Percentiles rank a stretch among this genome's conserved stretches.
Conservation (phyloP, 352 stramenopile genomes). For the Nothophytophthora sp. region DNA sequence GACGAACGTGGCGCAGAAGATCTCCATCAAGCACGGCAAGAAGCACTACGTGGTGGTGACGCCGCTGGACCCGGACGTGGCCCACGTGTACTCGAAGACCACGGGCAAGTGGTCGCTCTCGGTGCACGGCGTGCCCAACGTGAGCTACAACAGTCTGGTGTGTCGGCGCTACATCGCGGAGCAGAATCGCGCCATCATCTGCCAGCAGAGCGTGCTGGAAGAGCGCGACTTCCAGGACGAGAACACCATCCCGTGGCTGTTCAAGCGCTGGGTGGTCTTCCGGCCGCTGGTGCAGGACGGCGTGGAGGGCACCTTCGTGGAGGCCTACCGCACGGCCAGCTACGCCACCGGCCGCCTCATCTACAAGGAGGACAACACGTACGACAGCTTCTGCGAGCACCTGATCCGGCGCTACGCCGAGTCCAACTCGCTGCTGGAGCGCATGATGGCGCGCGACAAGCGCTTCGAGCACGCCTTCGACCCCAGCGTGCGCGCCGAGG, state of each 20-base stretch:
- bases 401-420: constrained; percentile 86
- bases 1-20: constrained; percentile 77
- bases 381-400: constrained; percentile 90
- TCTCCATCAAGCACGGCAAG: constrained; percentile 78
- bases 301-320: constrained; percentile 75
- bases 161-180: constrained; percentile 58
- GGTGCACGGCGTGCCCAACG: constrained; percentile 81
- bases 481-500: constrained; percentile 29
- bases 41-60: constrained; percentile 85
- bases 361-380: constrained; percentile 90
- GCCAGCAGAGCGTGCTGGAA: constrained; percentile 83
- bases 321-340: constrained; percentile 83
- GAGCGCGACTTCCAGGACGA: constrained; percentile 85
- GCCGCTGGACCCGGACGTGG: constrained; percentile 67
- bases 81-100: constrained; percentile 84
- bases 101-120: constrained; percentile 84
- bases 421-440: constrained; percentile 79
- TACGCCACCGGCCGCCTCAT: constrained; percentile 83
- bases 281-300: constrained; percentile 66
- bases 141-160: constrained; percentile 88
- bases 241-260: constrained; percentile 80
- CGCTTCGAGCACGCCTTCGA: constrained; percentile 67
- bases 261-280: constrained; percentile 91
- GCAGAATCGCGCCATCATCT: constrained; percentile 71
- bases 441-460: constrained; percentile 81